These are phyloP conservation scores for Ganoderma resinaceum DNA, from an alignment of 1,284 basidiomycete species.

Conservation along the genomic window DNA sequence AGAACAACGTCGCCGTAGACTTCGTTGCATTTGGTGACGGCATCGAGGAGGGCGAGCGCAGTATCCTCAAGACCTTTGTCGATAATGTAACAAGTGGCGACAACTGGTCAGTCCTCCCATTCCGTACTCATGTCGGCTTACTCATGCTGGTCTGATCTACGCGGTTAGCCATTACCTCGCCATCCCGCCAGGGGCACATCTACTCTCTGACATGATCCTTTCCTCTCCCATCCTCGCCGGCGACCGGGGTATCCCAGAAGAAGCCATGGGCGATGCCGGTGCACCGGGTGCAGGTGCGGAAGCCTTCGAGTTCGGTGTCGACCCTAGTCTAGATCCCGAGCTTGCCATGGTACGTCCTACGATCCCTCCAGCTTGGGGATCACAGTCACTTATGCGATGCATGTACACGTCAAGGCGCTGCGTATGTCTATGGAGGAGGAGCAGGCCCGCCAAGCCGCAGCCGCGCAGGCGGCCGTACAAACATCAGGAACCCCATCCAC, in stretches of 20 bases:
- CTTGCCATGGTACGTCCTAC: constrained; percentile 84
- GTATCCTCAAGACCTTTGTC: constrained; percentile 77
- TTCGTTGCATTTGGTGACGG: constrained; percentile 84
- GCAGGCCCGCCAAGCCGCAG: constrained; percentile 86
- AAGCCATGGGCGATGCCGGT: constrained; percentile 60
- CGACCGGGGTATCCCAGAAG: constrained; percentile 79
- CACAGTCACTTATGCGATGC: constrained; percentile 14
- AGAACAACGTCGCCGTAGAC: constrained; percentile 98
- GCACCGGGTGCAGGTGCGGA: constrained; percentile 49
- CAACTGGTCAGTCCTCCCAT: constrained; percentile 70
- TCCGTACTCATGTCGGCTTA: not conserved
- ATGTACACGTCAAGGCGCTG: constrained; percentile 70
- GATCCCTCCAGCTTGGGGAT: not conserved
- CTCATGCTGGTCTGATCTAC: no score
- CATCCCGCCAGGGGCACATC: constrained; percentile 79
- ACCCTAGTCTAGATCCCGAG: constrained; percentile 95
- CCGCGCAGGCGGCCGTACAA: constrained; percentile 40
- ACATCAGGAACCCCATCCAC: constrained; percentile 21
- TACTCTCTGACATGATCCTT: constrained; percentile 87
- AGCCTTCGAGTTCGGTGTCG: constrained; percentile 90
- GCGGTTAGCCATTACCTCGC: constrained; percentile 79
- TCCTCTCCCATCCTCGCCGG: constrained; percentile 85
- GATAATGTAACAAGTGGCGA: constrained; percentile 81
- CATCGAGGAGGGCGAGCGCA: constrained; percentile 69
- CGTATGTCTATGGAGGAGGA: constrained; percentile 99